Evolutionary conservation across 768 basidiomycete genomes (phyloP), one percentile per base, ranked within the genome.

Genomic region (Ramaria sp.): DNA sequence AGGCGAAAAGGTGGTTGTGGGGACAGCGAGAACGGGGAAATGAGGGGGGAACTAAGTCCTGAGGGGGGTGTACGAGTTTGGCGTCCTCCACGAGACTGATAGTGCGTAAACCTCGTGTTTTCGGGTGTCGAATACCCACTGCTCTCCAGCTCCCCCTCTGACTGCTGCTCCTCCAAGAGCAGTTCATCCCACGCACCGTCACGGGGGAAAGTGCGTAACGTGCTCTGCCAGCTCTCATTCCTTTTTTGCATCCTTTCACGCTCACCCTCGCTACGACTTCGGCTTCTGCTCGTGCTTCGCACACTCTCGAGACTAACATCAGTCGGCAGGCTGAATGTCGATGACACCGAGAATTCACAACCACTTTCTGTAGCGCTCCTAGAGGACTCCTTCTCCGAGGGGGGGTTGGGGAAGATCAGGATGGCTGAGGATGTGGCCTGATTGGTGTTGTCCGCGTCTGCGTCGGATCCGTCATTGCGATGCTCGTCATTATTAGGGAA

Each of bases 1-100:
- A 73, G 60, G 32, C 63, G 66, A 30, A 69, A 63, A 34, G 62
- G 66, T 13, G 67, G 65, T 42, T 70, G 66, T 1, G 65, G 66
- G 61, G 1, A 58, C 57, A 18, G 58, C 63, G 59, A 57, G 57
- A 18, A 56, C 50, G 3, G 60, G 60, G 32, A 48, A 36, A 59
- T 30, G 39, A 37, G 36, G n/a, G 32, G 48, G 24, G 48, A 50
- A 24, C 30, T 18, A 4, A 36, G 13, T 30, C 34, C 36, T n/a
- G n/a, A n/a, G 27, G 48, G 36, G 13, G 27, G 2, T 18, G 48
- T 50, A 20, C 48, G 48, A 4, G 28, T 34, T 2, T 37, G 28
- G 16, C n/a, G n/a, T n/a, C n/a, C 10, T 13, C 1, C 28, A 37
- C 34, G 18, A 50, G 27, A 13, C 16, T 10, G 32, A 24, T 37